Evolutionary conservation across 257 asterid species (phyloP).

Genomic region (Pogostemon cablin): DNA sequence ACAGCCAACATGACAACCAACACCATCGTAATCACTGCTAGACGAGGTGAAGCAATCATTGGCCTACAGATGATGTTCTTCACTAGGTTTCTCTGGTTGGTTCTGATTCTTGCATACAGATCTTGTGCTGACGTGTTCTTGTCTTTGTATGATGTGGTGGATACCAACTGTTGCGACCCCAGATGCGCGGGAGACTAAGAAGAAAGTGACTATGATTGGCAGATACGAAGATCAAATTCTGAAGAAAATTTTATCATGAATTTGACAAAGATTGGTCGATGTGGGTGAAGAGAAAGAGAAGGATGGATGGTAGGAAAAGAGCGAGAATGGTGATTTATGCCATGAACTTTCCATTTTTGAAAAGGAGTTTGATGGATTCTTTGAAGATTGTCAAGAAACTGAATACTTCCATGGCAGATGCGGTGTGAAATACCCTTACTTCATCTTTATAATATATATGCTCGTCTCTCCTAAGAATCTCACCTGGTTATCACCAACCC

Average conservation of each 20-base stretch:
- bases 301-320: conserved; percentile 30
- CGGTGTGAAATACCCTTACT: too few relatives aligned
- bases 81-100: too few relatives aligned
- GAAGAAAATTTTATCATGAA: background rate
- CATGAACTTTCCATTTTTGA: conserved; percentile 35
- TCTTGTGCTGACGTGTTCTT: conserved; percentile 19
- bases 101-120: conserved; percentile 7
- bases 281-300: conserved; percentile 25
- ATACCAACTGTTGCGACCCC: conserved; percentile 34
- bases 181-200: conserved; percentile 30
- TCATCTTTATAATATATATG: too few relatives aligned
- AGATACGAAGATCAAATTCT: background rate
- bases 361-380: conserved; percentile 35
- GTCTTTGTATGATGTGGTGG: conserved; percentile 35
- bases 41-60: too few relatives aligned
- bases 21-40: too few relatives aligned
- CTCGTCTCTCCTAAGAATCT: too few relatives aligned
- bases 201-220: background rate
- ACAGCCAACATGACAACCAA: too few relatives aligned
- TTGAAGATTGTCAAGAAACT: conserved; percentile 31
- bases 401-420: too few relatives aligned
- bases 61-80: too few relatives aligned
- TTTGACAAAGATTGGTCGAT: background rate
- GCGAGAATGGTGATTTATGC: conserved; percentile 32
- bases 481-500: too few relatives aligned